These are phyloP conservation scores for Arthrobotrys pseudoclavata DNA, from an alignment of 2,329 filamentous ascomycete genomes.

Conservation along the genomic window DNA sequence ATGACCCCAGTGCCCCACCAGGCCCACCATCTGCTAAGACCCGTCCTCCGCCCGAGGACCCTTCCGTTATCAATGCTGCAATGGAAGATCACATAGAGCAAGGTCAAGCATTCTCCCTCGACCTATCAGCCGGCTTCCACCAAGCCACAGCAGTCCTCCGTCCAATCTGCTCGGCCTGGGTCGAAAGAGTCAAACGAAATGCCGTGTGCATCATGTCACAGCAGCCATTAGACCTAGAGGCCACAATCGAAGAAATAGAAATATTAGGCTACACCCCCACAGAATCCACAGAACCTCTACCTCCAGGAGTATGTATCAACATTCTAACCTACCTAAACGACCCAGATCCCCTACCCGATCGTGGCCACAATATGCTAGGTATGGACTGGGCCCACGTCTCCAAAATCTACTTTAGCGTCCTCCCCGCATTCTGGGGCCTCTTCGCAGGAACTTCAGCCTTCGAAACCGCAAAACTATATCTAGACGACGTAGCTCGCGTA, in stretches of 20 bases:
- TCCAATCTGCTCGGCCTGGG: slow-evolving; percentile 42
- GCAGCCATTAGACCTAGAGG: slow-evolving; percentile 32
- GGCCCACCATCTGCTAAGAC: not conserved
- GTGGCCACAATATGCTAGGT: slow-evolving; percentile 42
- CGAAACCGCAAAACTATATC: slow-evolving; percentile 47
- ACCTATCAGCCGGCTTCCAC: slow-evolving; percentile 39
- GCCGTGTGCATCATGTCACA: slow-evolving; percentile 26
- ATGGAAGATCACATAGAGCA: slow-evolving; percentile 48
- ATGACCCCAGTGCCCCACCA: not conserved
- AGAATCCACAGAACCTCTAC: slow-evolving; percentile 41
- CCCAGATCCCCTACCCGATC: slow-evolving; percentile 33
- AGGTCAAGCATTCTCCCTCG: slow-evolving; percentile 1
- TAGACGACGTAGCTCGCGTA: slow-evolving; percentile 48
- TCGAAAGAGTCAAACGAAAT: slow-evolving; percentile 52
- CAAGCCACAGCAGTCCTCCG: slow-evolving; percentile 38
- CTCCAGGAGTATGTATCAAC: slow-evolving; percentile 23
- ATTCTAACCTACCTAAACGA: slow-evolving; percentile 35
- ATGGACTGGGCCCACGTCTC: slow-evolving; percentile 48
- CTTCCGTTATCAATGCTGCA: slow-evolving; percentile 29
- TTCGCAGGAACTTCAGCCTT: slow-evolving; percentile 53
- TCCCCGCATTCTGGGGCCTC: slow-evolving; percentile 51
- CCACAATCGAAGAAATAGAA: slow-evolving; percentile 45
- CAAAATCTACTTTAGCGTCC: slow-evolving; percentile 33
- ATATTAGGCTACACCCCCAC: slow-evolving; percentile 43
- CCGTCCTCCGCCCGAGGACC: slow-evolving; percentile 9